Evolutionary conservation across 768 basidiomycete species (phyloP), one percentile per base, ranked within the genome.

Genomic region (Favolaschia claudopus): DNA sequence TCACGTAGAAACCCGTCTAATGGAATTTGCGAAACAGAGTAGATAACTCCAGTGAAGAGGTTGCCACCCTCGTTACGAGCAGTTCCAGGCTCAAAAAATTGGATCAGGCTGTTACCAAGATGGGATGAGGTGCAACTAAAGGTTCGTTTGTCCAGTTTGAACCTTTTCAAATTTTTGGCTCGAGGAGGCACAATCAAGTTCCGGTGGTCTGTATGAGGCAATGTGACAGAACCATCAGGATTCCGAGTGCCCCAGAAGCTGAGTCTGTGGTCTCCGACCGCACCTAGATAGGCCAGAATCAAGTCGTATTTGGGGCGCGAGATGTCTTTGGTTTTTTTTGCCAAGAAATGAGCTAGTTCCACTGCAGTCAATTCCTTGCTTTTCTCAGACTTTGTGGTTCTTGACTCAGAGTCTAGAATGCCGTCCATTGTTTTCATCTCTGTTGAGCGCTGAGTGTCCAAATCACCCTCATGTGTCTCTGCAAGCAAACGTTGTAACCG

Each of bases 11-110:
- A 24, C 13, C 46, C 45, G 34, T 60, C 52, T 1, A 60, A 39
- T 2, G 60, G 59, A 33, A 61, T 38, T 39, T 49, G 19, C 2
- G 28, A 44, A 38, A 55, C 38, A 2, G 29, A 20, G 1, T 28
- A 19, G 19, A 61, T 61, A n/a, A 55, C 39, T 20, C 60, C 59
- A 2, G 60, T 61, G n/a, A n/a, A 27, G 13, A 43, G n/a, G 36
- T 53, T 44, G 12, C 42, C 42, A 10, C 12, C 42, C 9, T 33
- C 24, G n/a, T 45, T 32, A 17, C 40, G 25, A 12, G 24, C 29
- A 14, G 33, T 39, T 38, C 48, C 40, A 17, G 60, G 60, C 25
- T 58, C 6, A 22, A 44, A 58, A 29, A 55, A 62, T 27, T 58
- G 54, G 22, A 57, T 52, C 39, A 38, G 33, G 29, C 59, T 55